Percentiles rank a stretch among this genome's conserved stretches.
Conservation (phyloP, 306 rosid species). For the Vigna nakashimae region DNA sequence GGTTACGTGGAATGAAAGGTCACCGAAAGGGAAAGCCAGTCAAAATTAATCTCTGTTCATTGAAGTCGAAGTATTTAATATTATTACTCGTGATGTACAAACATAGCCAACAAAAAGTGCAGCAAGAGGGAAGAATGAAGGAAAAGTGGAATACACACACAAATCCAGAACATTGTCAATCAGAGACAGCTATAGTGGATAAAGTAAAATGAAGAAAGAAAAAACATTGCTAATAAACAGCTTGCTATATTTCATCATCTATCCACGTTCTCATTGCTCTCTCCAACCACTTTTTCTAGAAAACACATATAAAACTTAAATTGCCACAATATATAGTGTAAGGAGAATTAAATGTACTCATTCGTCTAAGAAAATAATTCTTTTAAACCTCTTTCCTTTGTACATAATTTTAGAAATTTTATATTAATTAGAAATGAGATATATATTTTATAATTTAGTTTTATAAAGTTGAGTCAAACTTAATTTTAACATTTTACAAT, state of each 20-base stretch:
- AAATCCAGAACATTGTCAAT: conserved; percentile 9
- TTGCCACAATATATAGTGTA: too few relatives aligned
- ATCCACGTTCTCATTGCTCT: not conserved
- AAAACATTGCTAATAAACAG: conserved; percentile 5
- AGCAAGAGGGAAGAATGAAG: not conserved
- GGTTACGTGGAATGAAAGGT: not conserved
- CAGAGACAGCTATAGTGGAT: not conserved
- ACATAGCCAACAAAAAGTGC: conserved; percentile 7
- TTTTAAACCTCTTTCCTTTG: too few relatives aligned
- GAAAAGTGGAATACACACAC: conserved; percentile 6
- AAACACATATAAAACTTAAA: too few relatives aligned
- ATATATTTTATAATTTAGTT: too few relatives aligned
- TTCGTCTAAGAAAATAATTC: too few relatives aligned
- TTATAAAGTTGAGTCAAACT: too few relatives aligned
- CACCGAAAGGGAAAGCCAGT: not conserved
- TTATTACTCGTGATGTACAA: not conserved
- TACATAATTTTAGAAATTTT: too few relatives aligned
- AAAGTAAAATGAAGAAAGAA: not conserved
- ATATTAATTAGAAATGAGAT: too few relatives aligned
- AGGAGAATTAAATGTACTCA: too few relatives aligned
- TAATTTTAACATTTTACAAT: too few relatives aligned
- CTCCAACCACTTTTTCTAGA: too few relatives aligned
- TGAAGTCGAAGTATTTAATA: not conserved
- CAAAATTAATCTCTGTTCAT: not conserved
- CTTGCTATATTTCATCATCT: not conserved